Conservation (phyloP, 805 yeast species). For the Candida golubevii region DNA sequence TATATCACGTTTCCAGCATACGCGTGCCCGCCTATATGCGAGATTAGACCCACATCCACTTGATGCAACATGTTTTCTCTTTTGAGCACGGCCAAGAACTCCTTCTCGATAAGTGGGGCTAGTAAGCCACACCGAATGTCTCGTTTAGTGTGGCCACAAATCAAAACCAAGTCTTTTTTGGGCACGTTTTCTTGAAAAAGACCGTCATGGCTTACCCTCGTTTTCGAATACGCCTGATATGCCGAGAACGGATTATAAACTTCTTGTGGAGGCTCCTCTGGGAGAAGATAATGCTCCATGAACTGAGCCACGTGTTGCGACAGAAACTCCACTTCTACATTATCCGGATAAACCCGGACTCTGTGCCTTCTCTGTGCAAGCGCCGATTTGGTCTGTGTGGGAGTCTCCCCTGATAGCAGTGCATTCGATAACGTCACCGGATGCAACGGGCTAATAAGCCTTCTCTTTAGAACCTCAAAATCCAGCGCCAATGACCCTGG, state of each 20-base stretch:
- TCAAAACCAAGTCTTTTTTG: conserved; percentile 36
- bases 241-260: conserved; percentile 24
- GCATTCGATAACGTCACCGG: conserved; percentile 52
- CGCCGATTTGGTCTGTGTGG: background rate
- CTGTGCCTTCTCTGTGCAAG: conserved; percentile 8
- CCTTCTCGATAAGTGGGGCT: conserved; percentile 55
- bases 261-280: conserved; percentile 21
- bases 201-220: background rate
- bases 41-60: conserved; percentile 48
- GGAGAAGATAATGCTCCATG: conserved; percentile 38
- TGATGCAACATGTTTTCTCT: conserved; percentile 25
- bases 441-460: conserved; percentile 36
- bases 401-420: conserved; percentile 11
- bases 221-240: background rate
- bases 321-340: conserved; percentile 35
- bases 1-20: conserved; percentile 78
- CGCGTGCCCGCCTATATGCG: conserved; percentile 84
- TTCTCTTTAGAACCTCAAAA: conserved; percentile 31
- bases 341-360: conserved; percentile 56
- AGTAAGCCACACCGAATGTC: conserved; percentile 64
- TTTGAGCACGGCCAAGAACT: conserved; percentile 43
- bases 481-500: conserved; percentile 43
- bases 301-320: conserved; percentile 30
- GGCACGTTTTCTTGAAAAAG: conserved; percentile 7
- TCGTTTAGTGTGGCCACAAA: conserved; percentile 64